Evolutionary conservation across 225 moss, liverwort and hornwort species (phyloP).

Genomic region (Takakia lepidozioides): DNA sequence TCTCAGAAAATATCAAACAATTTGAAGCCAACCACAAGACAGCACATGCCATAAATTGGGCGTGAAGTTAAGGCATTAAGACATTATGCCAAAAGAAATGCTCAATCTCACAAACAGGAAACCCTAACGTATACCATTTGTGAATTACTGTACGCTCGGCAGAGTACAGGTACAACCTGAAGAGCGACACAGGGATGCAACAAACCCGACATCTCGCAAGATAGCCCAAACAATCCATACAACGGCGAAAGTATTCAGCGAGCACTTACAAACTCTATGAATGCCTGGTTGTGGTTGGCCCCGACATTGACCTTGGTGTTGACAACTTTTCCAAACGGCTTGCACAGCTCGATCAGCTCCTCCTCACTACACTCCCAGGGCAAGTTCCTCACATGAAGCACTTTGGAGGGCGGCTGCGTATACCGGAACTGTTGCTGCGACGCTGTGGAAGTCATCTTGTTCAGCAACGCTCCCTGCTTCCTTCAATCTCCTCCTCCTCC

Average conservation of each 20-base stretch:
- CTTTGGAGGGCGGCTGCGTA: conserved; percentile 98
- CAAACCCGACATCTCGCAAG: not conserved
- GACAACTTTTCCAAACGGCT: conserved; percentile 98
- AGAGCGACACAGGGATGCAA: not conserved
- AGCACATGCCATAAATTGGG: not conserved
- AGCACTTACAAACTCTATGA: conserved; percentile 91
- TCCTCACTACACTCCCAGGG: conserved; percentile 99
- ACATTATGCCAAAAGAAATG: not conserved
- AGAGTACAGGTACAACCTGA: no score
- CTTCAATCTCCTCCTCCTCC: no score
- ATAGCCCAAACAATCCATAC: not conserved
- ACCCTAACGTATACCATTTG: no score
- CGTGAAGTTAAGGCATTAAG: not conserved
- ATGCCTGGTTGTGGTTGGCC: conserved; percentile 99
- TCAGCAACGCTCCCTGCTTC: no score
- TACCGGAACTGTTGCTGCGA: conserved; percentile 99
- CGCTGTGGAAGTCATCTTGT: conserved; percentile 55
- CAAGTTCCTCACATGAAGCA: conserved; percentile 92
- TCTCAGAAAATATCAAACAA: not conserved
- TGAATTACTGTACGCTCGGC: no score
- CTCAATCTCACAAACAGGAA: not conserved
- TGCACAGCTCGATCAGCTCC: conserved; percentile 96
- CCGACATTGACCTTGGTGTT: conserved; percentile 99
- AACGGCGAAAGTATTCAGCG: not conserved
- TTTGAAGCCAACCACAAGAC: not conserved